A percentile compares a stretch with the other conserved stretches of the same genome.
Conservation (phyloP, 805 yeast species). For the Zygosaccharomyces lentus region DNA sequence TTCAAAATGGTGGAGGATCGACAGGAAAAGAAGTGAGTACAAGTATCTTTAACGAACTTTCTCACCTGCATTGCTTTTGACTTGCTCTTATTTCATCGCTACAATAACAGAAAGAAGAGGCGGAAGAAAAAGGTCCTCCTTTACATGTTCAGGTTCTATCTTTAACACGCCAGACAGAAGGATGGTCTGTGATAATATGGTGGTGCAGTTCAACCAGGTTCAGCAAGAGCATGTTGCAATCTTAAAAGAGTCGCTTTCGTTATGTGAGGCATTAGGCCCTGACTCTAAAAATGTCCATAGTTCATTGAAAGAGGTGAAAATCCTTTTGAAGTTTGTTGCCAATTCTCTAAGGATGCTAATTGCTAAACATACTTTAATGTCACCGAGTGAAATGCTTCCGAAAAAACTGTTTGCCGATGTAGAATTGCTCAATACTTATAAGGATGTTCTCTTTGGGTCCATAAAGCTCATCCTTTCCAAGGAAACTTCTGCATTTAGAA, state of each 20-base stretch:
- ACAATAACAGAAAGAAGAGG: not conserved
- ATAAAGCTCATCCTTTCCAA: conserved; percentile 14
- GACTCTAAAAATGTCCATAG: conserved; percentile 7
- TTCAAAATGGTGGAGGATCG: not conserved
- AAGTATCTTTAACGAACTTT: not conserved
- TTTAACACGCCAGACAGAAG: not conserved
- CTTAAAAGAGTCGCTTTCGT: conserved; percentile 6
- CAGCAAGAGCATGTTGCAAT: not conserved
- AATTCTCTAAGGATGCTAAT: conserved; percentile 5
- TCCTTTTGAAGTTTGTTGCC: conserved; percentile 6
- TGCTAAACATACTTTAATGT: conserved; percentile 2
- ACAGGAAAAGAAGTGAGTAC: not conserved
- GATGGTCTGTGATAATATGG: not conserved
- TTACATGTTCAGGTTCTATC: not conserved
- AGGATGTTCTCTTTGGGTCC: conserved; percentile 13
- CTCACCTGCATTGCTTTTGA: not conserved
- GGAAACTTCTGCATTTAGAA: conserved; percentile 16
- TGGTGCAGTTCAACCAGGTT: not conserved
- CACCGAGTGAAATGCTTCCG: conserved; percentile 2
- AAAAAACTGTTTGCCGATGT: conserved; percentile 9
- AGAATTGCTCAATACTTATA: conserved; percentile 13
- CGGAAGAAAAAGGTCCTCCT: not conserved
- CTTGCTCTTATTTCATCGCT: not conserved
- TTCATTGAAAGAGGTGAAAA: conserved; percentile 9
- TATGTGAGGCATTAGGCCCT: conserved; percentile 10